These are phyloP conservation scores for Gossypium turneri DNA, from an alignment of 345 rosid genomes.

Conservation along the genomic window DNA sequence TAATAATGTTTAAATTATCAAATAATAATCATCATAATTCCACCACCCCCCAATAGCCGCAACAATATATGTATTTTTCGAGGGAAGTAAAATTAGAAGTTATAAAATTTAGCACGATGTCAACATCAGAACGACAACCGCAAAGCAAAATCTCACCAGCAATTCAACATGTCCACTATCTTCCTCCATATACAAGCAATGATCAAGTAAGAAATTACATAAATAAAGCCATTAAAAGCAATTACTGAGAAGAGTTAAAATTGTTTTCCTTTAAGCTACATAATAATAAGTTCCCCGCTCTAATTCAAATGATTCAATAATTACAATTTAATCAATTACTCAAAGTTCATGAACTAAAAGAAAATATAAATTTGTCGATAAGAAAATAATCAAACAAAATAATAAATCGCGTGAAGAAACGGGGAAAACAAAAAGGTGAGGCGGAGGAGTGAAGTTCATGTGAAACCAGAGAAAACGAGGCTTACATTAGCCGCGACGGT, in stretches of 20 bases:
- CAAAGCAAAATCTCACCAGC: neutral
- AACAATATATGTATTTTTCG: neutral
- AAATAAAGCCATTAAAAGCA: neutral
- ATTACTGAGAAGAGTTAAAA: neutral
- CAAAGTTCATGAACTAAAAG: neutral
- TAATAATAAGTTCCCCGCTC: neutral
- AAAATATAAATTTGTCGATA: neutral
- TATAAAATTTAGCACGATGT: neutral
- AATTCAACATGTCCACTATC: neutral
- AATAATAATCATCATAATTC: neutral
- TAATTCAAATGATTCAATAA: neutral
- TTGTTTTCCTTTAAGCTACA: neutral
- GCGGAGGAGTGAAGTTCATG: neutral
- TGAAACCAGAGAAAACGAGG: neutral
- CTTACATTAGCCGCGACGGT: neutral
- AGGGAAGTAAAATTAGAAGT: neutral
- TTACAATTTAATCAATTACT: neutral
- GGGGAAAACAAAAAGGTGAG: neutral
- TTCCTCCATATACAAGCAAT: constrained; percentile 1
- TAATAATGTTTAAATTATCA: neutral
- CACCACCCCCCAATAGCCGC: neutral
- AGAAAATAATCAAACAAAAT: neutral
- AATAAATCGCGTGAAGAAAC: neutral
- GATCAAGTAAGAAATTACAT: neutral
- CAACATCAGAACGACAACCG: neutral